Evolutionary conservation across 2,329 filamentous ascomycete genomes (phyloP).

Genomic region (Diaporthe nobilis): DNA sequence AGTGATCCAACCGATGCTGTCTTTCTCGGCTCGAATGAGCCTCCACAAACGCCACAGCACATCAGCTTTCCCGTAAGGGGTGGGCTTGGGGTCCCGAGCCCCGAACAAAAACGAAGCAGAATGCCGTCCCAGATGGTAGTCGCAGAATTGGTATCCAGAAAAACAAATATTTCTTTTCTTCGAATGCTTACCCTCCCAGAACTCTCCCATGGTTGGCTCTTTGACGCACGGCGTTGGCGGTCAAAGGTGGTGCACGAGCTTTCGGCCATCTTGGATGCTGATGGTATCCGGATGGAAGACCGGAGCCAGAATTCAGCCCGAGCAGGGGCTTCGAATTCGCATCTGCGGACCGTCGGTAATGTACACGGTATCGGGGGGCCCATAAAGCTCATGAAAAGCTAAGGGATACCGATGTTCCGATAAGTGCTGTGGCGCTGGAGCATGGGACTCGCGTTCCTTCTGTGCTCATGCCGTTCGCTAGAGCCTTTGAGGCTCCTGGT

Average conservation of each 20-base stretch:
- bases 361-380: neutral
- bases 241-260: neutral
- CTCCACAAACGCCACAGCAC: constrained; percentile 23
- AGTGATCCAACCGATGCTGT: neutral
- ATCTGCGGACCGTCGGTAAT: neutral
- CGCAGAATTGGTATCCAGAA: constrained; percentile 32
- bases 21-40: neutral
- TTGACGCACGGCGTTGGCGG: neutral
- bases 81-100: neutral
- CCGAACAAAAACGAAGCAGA: constrained; percentile 1
- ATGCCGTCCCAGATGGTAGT: constrained; percentile 9
- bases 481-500: neutral
- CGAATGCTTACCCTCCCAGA: neutral
- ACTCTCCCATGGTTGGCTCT: neutral
- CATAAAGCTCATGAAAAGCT: neutral
- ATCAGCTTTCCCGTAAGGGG: constrained; percentile 7
- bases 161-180: neutral
- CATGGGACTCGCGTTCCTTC: neutral
- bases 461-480: neutral
- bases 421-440: constrained; percentile 9
- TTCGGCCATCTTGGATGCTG: neutral
- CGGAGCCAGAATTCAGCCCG: neutral
- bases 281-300: neutral
- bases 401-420: neutral
- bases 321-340: neutral